A percentile compares a stretch with the other conserved stretches of the same genome.
Conservation (phyloP, 331 rosid genomes). For the Malus hybrid region DNA sequence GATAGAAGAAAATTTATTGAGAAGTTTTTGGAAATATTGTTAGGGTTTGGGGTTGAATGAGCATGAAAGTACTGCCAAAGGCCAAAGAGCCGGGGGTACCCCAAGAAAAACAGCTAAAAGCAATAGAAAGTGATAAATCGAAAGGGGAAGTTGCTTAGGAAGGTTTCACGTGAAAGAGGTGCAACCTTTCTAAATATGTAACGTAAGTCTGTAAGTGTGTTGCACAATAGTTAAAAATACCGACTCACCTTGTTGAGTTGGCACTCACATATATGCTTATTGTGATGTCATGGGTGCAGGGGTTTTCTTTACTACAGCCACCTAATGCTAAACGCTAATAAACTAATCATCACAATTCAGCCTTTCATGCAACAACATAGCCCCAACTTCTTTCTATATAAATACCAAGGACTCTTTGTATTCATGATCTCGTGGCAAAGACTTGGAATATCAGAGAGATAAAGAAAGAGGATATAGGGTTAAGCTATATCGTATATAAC, state of each 20-base stretch:
- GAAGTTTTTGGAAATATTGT: not conserved
- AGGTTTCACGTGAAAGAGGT: slow-evolving; percentile 13
- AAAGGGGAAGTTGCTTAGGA: not conserved
- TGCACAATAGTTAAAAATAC: slow-evolving; percentile 17
- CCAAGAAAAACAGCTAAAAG: slow-evolving; percentile 9
- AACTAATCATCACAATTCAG: slow-evolving; percentile 24
- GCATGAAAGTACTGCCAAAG: slow-evolving; percentile 8
- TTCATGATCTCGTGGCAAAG: slow-evolving; percentile 26
- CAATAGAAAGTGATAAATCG: not conserved
- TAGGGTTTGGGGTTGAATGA: slow-evolving; percentile 24
- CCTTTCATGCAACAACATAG: slow-evolving; percentile 33
- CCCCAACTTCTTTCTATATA: slow-evolving; percentile 22
- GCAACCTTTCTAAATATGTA: slow-evolving; percentile 20
- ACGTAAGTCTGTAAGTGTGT: slow-evolving; percentile 3
- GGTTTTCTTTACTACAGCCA: slow-evolving; percentile 19
- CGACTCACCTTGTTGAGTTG: slow-evolving; percentile 45
- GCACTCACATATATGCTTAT: slow-evolving; percentile 16
- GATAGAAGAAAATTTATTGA: not conserved
- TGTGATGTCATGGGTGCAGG: slow-evolving; percentile 12
- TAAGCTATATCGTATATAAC: not conserved
- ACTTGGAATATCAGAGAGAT: not conserved
- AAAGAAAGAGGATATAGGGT: not conserved
- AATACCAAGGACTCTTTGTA: slow-evolving; percentile 5
- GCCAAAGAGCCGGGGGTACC: not conserved
- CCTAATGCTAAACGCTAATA: slow-evolving; percentile 14